Conservation (phyloP, 2,329 filamentous ascomycete species). For the Pseudogymnoascus sp. region DNA sequence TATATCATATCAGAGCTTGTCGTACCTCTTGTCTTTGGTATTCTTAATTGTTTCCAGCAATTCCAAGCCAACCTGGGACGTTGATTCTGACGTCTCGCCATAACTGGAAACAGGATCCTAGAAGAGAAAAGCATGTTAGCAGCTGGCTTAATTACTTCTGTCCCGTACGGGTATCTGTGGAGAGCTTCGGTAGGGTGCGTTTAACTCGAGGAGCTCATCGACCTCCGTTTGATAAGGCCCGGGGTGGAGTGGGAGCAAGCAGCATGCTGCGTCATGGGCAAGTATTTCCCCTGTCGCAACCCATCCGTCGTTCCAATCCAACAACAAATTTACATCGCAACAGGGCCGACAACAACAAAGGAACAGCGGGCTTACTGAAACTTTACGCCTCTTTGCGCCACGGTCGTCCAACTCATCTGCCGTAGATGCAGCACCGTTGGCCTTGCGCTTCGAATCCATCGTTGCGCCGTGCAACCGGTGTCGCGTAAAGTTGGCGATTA, state of each 20-base stretch:
- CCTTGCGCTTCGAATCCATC: constrained; percentile 47
- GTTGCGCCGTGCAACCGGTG: constrained; percentile 6
- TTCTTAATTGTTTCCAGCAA: constrained; percentile 69
- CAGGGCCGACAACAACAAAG: neutral
- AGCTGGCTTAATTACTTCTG: constrained; percentile 12
- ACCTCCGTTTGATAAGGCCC: constrained; percentile 3
- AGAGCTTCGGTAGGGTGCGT: constrained; percentile 6
- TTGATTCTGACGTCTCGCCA: constrained; percentile 57
- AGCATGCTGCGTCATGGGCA: constrained; percentile 8
- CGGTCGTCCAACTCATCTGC: constrained; percentile 41
- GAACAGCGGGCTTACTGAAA: constrained; percentile 42
- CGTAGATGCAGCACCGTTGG: constrained; percentile 30
- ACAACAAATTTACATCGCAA: neutral
- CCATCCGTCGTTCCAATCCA: neutral
- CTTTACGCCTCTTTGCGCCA: constrained; percentile 50
- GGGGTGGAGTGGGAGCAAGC: constrained; percentile 3
- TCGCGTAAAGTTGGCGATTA: constrained; percentile 4
- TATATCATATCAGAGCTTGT: neutral
- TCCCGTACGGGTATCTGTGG: constrained; percentile 5
- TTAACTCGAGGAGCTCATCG: neutral
- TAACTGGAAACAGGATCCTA: constrained; percentile 16
- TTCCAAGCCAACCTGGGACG: constrained; percentile 60
- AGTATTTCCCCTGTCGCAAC: constrained; percentile 5
- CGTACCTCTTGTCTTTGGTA: constrained; percentile 75
- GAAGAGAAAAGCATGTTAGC: constrained; percentile 25